These are phyloP conservation scores for Forsythia viridissima DNA, from an alignment of 257 asterid genomes.

Conservation along the genomic window DNA sequence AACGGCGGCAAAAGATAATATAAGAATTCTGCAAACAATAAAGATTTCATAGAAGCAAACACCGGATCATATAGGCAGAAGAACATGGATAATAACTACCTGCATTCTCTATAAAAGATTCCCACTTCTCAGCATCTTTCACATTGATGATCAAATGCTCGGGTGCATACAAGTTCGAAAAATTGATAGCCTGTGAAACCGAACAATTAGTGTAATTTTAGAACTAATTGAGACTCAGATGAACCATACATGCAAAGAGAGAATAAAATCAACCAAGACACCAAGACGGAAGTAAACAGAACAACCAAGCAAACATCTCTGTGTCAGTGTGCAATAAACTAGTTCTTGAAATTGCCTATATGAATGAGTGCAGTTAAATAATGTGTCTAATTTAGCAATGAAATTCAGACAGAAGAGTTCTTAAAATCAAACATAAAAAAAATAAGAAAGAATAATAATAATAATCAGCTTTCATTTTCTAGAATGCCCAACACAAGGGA, in stretches of 20 bases:
- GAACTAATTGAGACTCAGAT: constrained; percentile 8
- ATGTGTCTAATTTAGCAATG: background rate
- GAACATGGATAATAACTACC: constrained; percentile 38
- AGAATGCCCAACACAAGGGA: background rate
- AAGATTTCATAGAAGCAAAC: background rate
- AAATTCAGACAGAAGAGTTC: background rate
- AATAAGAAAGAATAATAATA: too few species aligned
- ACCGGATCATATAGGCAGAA: background rate
- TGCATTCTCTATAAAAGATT: constrained; percentile 82
- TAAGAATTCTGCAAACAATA: background rate
- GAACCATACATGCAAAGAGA: background rate
- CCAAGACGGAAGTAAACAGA: background rate
- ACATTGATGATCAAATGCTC: constrained; percentile 93
- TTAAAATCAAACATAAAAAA: background rate
- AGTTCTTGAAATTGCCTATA: constrained; percentile 8
- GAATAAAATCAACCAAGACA: constrained; percentile 15
- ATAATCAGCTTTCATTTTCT: background rate
- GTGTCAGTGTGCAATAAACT: background rate
- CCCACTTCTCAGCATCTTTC: constrained; percentile 98
- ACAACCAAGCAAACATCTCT: background rate
- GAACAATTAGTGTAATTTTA: constrained; percentile 19
- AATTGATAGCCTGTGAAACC: constrained; percentile 67
- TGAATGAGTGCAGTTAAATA: background rate
- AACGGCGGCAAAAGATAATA: constrained; percentile 5
- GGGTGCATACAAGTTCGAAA: constrained; percentile 92